A percentile compares a stretch with the other conserved stretches of the same genome.
Evolutionary conservation across 78 protist species (phyloP).

Genomic region (Goniomonas avonlea): DNA sequence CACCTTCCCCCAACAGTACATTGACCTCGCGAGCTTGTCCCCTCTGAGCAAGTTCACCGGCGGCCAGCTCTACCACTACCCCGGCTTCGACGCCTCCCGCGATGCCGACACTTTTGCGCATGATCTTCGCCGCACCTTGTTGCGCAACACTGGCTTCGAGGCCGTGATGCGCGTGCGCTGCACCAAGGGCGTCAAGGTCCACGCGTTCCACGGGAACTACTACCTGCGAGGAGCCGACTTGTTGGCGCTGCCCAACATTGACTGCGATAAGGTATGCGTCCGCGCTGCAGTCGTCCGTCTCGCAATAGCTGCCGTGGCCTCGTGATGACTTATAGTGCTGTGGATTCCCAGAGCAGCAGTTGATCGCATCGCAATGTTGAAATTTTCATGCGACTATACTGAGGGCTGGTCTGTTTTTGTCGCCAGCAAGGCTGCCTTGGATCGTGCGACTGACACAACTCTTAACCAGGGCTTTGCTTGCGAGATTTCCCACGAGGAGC

Average conservation of each 20-base stretch:
- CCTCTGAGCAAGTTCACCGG: not conserved
- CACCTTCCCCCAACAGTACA: not conserved
- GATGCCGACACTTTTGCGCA: not conserved
- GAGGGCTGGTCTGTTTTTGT: no score
- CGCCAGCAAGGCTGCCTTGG: no score
- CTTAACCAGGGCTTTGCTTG: not conserved
- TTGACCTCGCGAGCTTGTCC: not conserved
- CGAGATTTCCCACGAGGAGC: conserved; percentile 15
- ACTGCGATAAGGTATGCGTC: conserved; percentile 7
- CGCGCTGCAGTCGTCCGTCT: no score
- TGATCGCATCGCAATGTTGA: no score
- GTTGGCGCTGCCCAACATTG: conserved; percentile 7
- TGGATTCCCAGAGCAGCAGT: no score
- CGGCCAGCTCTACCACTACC: not conserved
- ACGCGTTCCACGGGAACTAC: not conserved
- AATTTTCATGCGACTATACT: no score
- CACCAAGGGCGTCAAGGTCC: not conserved
- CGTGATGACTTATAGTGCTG: no score
- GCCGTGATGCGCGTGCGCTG: conserved; percentile 2
- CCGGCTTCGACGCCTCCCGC: not conserved
- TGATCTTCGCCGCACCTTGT: not conserved
- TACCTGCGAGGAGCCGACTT: not conserved
- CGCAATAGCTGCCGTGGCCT: no score
- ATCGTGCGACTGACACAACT: no score
- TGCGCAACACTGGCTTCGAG: not conserved